Conservation (phyloP, 495 filamentous ascomycete genomes). For the Neurospora sp. region DNA sequence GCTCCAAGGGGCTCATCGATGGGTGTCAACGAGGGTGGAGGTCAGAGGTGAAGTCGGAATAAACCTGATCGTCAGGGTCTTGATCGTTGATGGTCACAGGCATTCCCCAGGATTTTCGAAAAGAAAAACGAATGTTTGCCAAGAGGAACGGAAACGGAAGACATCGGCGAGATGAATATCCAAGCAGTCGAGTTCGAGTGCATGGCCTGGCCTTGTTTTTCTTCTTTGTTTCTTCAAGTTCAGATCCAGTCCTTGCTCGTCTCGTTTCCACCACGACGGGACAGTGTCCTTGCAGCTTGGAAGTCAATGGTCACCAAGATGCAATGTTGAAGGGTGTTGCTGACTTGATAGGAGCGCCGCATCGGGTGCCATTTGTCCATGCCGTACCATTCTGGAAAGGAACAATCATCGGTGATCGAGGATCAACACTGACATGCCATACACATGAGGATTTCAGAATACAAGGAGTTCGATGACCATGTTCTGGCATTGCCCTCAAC, state of each 20-base stretch:
- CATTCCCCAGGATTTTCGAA: neutral
- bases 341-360: too few relatives aligned
- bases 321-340: too few relatives aligned
- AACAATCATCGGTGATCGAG: too few relatives aligned
- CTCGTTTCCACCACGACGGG: too few relatives aligned
- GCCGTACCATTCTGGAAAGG: too few relatives aligned
- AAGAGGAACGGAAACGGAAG: neutral
- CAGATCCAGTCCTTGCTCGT: too few relatives aligned
- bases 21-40: neutral
- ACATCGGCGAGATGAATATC: neutral
- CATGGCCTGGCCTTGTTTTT: neutral
- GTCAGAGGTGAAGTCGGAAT: neutral
- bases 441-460: too few relatives aligned
- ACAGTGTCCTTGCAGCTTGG: neutral
- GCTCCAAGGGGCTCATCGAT: neutral
- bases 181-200: neutral
- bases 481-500: too few relatives aligned
- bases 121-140: neutral
- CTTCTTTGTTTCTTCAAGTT: neutral
- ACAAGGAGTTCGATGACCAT: too few relatives aligned
- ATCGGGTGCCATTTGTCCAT: too few relatives aligned
- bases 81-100: neutral
- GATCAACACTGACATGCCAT: too few relatives aligned
- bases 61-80: neutral
- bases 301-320: too few relatives aligned